Conservation (phyloP, 768 basidiomycete species). For the Tephrocybe sp. region DNA sequence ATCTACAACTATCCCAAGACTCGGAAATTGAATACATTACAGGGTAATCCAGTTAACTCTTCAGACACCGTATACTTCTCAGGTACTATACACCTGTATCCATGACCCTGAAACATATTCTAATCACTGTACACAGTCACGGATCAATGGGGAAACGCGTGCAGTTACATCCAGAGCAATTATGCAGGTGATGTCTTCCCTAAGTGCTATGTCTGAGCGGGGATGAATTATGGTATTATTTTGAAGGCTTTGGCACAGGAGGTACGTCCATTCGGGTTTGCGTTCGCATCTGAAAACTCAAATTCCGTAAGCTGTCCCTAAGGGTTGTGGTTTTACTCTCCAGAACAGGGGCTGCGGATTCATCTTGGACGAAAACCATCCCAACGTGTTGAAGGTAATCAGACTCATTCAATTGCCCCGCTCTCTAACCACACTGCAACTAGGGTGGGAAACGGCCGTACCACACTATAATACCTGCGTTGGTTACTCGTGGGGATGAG, state of each 20-base stretch:
- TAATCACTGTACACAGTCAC: slow-evolving; percentile 47
- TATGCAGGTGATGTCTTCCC: slow-evolving; percentile 54
- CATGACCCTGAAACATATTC: not conserved
- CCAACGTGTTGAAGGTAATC: slow-evolving; percentile 74
- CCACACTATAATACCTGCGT: slow-evolving; percentile 92
- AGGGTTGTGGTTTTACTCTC: slow-evolving; percentile 93
- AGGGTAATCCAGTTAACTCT: slow-evolving; percentile 81
- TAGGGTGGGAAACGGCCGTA: slow-evolving; percentile 81
- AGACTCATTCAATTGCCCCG: not conserved
- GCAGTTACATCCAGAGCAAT: slow-evolving; percentile 87
- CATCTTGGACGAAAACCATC: slow-evolving; percentile 73
- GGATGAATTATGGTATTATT: slow-evolving; percentile 4
- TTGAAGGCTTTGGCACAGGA: slow-evolving; percentile 82
- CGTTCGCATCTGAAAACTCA: not conserved
- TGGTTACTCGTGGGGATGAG: slow-evolving; percentile 75
- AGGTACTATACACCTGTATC: slow-evolving; percentile 34
- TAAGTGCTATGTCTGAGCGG: too few species aligned
- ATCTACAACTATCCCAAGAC: not conserved
- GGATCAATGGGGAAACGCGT: slow-evolving; percentile 87
- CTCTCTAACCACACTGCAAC: not conserved
- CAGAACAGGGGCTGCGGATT: slow-evolving; percentile 94
- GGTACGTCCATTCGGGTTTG: slow-evolving; percentile 36
- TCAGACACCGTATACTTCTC: slow-evolving; percentile 97
- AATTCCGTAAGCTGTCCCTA: slow-evolving; percentile 69
- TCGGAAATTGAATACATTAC: slow-evolving; percentile 7